Conservation (phyloP, 768 basidiomycete species). For the Termitomyces sp. region DNA sequence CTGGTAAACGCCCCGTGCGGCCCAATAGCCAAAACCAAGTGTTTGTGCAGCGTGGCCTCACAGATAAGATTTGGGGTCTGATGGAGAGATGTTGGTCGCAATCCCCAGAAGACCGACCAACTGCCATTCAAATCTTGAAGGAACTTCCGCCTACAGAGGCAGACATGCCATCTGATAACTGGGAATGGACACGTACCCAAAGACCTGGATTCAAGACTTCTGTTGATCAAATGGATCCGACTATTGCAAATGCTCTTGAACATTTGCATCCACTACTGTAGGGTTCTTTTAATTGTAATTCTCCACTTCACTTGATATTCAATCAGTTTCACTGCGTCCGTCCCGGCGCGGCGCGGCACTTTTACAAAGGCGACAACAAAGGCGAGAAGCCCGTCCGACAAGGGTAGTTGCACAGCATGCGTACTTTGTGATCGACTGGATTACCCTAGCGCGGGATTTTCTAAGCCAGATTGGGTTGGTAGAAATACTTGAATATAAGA, state of each 20-base stretch:
- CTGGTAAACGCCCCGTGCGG: neutral
- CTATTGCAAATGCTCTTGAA: neutral
- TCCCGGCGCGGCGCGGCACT: no score
- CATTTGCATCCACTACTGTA: neutral
- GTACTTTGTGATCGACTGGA: no score
- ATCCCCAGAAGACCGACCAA: neutral
- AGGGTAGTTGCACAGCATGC: no score
- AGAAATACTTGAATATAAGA: no score
- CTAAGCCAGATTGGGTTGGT: no score
- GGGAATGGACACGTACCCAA: neutral
- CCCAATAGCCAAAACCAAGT: neutral
- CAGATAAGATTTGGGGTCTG: neutral
- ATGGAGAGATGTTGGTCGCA: conserved; percentile 2
- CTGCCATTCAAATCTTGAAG: neutral
- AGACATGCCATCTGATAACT: neutral
- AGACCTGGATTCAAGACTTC: neutral
- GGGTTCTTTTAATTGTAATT: no score
- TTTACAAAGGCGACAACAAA: no score
- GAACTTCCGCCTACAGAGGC: neutral
- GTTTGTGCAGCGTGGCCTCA: neutral
- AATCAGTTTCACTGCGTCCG: no score
- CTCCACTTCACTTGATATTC: no score
- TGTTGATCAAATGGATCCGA: neutral
- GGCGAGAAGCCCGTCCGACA: no score
- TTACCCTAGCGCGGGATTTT: no score